Base-by-base conservation (phyloP, 768 basidiomycete genomes). In the Auriscalpium microsporum region DNA sequence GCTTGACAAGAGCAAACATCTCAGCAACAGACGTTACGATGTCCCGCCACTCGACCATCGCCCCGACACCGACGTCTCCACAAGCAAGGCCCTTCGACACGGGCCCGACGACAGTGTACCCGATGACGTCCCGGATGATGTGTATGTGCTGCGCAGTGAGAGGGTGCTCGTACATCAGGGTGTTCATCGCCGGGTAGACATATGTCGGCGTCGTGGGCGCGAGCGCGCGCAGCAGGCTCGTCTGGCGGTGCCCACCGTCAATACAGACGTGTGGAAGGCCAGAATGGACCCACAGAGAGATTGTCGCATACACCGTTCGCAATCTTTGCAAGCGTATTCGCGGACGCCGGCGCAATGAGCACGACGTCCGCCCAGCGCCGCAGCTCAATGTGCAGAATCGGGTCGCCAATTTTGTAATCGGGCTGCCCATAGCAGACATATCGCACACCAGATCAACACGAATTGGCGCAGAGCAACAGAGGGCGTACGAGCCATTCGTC, bases 161-260 rank as follows among this genome's bases (percentile, higher is more conserved):
- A 17, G 93, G 93, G 66, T 98, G 94, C 56, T 89, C 83, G 65
- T 90, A 98, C 95, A 99, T 99, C 61, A 91, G 75, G 3, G 96
- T 98, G 69, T 99, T 99, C 95, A 98, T 99, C 0, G 95, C 96
- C 1, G 95, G 95, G 65, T 94, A 98, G 38, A 97, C 70, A 64
- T 87, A 92, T 8, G 91, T 93, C 8, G 89, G 88, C 0, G 91
- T 96, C 7, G 80, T 76, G 0, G 94, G 90, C 3, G 88, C 76
- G 0, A 95, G 73, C 0, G 92, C 94, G 19, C 92, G 83, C 57
- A 96, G 78, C 4, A 96, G 77, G 13, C 92, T 87, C 10, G 83
- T 86, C 86, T 87, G 35, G 17, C 2, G 14, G 9, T 11, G 38
- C 34, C 19, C 19, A 48, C 16, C 38, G 46, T 9, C 36, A 9